Evolutionary conservation across 805 yeast species (phyloP), one percentile per base, ranked within the genome.

Genomic region (Spathaspora boniae): DNA sequence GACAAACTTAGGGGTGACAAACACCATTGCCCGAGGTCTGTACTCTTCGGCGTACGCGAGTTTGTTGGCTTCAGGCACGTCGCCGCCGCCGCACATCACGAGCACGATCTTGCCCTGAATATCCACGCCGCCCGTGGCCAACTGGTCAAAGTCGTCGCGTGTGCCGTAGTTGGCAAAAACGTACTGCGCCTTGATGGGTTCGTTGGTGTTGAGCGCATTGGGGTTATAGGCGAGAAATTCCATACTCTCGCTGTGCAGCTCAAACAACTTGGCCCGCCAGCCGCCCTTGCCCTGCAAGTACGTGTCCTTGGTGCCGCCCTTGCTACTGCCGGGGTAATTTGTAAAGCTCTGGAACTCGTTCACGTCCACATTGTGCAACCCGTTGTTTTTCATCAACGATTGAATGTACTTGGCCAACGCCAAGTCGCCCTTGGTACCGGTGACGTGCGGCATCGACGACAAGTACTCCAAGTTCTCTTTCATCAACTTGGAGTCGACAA

Each of bases 381-480:
- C 84, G 43, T 79, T 76, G 34, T 76, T 71, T 16, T 58, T 53
- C 58, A 84, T 76, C 32, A 75, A 74, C 16, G 72, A 73, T 41
- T 76, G 68, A 11, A 89, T 65, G 52, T 81, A 87, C 39, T 72
- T 68, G 2, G 87, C 80, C 24, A 88, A 60, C 0, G 91, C 73
- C 40, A 78, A 58, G 55, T 87, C 96, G 14, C 95, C 98, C 11
- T 78, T 74, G 2, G 97, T 82, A 3, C 98, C 98, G 0, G 96
- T 78, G 44, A 82, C 59, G 54, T 88, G 97, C 3, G 95, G 87
- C 78, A 87, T 77, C 6, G 84, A 74, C 18, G 89, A 78, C 16
- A 87, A 53, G 48, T 85, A 86, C 46, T 84, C 83, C 38, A 83
- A 50, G 43, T 80, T 78, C 30, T 76, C 80, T 48, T 80, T 80